These are phyloP conservation scores for Monilinia vaccinii-corymbosi DNA, from an alignment of 2,329 filamentous ascomycete species.

Conservation along the genomic window DNA sequence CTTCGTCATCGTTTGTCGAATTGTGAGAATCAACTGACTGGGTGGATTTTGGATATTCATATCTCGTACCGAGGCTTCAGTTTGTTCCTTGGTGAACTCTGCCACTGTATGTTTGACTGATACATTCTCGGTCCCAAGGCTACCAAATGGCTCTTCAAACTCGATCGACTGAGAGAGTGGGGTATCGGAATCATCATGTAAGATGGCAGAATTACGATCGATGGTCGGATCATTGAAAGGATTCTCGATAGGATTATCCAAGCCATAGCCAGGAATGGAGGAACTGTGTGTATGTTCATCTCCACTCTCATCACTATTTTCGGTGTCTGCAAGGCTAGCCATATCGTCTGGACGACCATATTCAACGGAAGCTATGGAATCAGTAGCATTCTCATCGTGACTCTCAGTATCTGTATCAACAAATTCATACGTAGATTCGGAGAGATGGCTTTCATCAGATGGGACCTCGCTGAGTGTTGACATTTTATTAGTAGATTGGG, in stretches of 20 bases:
- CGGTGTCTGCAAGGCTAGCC: constrained; percentile 30
- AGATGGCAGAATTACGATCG: constrained; percentile 23
- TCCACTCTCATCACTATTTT: constrained; percentile 28
- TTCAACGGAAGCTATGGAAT: constrained; percentile 30
- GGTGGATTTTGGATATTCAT: constrained; percentile 30
- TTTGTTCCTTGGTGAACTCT: constrained; percentile 35
- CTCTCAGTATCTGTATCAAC: constrained; percentile 30
- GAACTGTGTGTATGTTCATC: constrained; percentile 19
- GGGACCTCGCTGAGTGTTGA: constrained; percentile 22
- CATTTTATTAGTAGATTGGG: constrained; percentile 22
- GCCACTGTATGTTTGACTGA: constrained; percentile 39
- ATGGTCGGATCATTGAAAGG: constrained; percentile 28
- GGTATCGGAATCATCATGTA: constrained; percentile 25
- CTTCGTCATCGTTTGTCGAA: constrained; percentile 42
- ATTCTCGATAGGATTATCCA: constrained; percentile 22
- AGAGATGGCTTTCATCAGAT: constrained; percentile 26
- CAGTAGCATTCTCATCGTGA: constrained; percentile 28
- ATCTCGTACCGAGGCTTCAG: constrained; percentile 29
- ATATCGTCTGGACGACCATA: constrained; percentile 29
- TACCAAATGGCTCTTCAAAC: constrained; percentile 35
- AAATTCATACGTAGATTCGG: constrained; percentile 30
- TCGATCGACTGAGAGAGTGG: constrained; percentile 34
- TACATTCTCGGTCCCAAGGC: constrained; percentile 32
- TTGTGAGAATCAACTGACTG: constrained; percentile 34
- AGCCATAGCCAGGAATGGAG: constrained; percentile 19